Percentiles rank a stretch among this genome's conserved stretches.
These are phyloP conservation scores for Dryadomyces quercivorus DNA, from an alignment of 2,329 filamentous ascomycete genomes.

Conservation along the genomic window DNA sequence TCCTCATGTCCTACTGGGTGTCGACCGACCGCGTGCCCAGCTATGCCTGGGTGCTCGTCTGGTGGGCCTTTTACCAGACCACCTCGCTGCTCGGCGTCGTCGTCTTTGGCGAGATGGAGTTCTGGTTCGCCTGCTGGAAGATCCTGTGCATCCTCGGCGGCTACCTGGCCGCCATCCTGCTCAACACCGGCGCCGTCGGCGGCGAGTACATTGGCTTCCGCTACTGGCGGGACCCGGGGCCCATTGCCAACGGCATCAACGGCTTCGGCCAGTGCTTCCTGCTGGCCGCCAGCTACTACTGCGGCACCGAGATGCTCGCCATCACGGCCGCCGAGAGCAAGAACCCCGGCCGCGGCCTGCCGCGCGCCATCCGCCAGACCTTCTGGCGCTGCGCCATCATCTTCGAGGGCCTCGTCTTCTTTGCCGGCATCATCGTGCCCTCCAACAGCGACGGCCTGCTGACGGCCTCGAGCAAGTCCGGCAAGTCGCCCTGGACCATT, in stretches of 20 bases:
- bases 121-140: constrained; percentile 30
- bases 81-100: constrained; percentile 22
- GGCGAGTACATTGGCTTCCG: constrained; percentile 12
- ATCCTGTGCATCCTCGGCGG: constrained; percentile 23
- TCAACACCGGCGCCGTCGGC: constrained; percentile 23
- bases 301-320: constrained; percentile 14
- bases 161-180: constrained; percentile 35
- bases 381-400: constrained; percentile 26
- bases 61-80: constrained; percentile 21
- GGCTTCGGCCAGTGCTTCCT: constrained; percentile 29
- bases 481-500: constrained; percentile 54
- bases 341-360: constrained; percentile 13
- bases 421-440: constrained; percentile 17
- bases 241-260: constrained; percentile 38
- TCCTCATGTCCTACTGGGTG: constrained; percentile 32
- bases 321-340: constrained; percentile 12
- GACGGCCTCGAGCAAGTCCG: constrained; percentile 17
- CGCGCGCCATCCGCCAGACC: constrained; percentile 12
- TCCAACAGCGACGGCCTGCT: constrained; percentile 20
- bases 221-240: constrained; percentile 30
- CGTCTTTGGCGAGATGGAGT: constrained; percentile 31
- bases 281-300: constrained; percentile 12
- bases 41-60: constrained; percentile 31
- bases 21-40: constrained; percentile 22
- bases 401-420: constrained; percentile 18